phyloP scores from a whole-genome alignment of 768 basidiomycete species.

The Stropharia rugosoannulata region DNA sequence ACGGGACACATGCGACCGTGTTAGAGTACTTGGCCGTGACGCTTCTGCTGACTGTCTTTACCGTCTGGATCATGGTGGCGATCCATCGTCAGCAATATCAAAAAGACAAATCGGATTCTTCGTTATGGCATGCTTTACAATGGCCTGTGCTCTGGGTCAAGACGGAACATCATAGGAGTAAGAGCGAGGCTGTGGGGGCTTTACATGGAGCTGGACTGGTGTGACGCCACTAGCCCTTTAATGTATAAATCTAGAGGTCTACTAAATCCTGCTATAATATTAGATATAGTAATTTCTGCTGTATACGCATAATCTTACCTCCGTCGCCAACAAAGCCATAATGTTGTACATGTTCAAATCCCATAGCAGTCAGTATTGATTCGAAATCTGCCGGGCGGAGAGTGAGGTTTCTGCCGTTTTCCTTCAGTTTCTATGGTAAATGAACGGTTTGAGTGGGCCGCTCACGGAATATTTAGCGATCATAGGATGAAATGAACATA shows the following conservation, averaged over 20 bases:
- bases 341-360: slow-evolving; percentile 52
- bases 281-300: no score
- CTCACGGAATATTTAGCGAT: neutral
- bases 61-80: slow-evolving; percentile 51
- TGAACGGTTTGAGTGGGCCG: neutral
- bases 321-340: slow-evolving; percentile 63
- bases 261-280: no score
- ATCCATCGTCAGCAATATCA: slow-evolving; percentile 37
- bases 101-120: no score
- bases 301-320: slow-evolving; percentile 37
- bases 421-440: slow-evolving; percentile 44
- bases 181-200: no score
- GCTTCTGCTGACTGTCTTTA: slow-evolving; percentile 44
- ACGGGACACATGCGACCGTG: slow-evolving; percentile 35
- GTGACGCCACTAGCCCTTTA: no score
- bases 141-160: no score
- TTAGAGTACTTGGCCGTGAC: slow-evolving; percentile 40
- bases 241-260: no score
- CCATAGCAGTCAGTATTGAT: slow-evolving; percentile 51
- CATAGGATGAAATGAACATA: slow-evolving; percentile 20
- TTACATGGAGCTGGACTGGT: no score
- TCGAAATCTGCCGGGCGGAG: slow-evolving; percentile 68
- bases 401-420: slow-evolving; percentile 53
- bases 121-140: no score
- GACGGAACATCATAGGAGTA: no score